phyloP scores from a whole-genome alignment of 2,329 filamentous ascomycete species.

The Myrmaecium sp. region DNA sequence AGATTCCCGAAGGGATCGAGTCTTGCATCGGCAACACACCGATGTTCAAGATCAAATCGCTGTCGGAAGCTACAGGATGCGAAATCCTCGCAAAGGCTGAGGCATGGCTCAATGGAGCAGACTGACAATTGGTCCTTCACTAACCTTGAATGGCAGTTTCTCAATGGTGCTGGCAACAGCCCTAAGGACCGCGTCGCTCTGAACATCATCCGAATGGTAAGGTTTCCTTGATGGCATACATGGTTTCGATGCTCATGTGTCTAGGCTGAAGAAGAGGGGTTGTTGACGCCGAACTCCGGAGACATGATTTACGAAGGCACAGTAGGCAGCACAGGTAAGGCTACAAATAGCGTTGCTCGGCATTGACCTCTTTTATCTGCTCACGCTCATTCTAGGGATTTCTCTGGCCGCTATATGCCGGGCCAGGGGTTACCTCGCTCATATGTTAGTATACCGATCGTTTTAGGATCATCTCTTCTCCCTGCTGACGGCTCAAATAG shows the following conservation, averaged over 20 bases:
- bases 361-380: too few relatives aligned
- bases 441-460: slow-evolving; percentile 45
- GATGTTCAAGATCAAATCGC: slow-evolving; percentile 66
- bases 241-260: background rate
- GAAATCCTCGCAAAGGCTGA: slow-evolving; percentile 88
- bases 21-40: slow-evolving; percentile 89
- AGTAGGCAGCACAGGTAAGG: slow-evolving; percentile 57
- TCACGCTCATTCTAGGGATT: slow-evolving; percentile 41
- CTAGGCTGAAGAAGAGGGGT: slow-evolving; percentile 58
- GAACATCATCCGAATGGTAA: slow-evolving; percentile 58
- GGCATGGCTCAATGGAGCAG: slow-evolving; percentile 17
- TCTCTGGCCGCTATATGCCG: slow-evolving; percentile 79
- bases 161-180: slow-evolving; percentile 86
- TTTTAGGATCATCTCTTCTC: slow-evolving; percentile 3
- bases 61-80: slow-evolving; percentile 76
- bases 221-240: slow-evolving; percentile 2
- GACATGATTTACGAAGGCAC: slow-evolving; percentile 97
- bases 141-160: slow-evolving; percentile 35
- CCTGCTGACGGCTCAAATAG: slow-evolving; percentile 20
- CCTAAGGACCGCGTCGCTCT: slow-evolving; percentile 92
- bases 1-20: slow-evolving; percentile 65
- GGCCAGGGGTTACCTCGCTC: slow-evolving; percentile 74
- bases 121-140: slow-evolving; percentile 1
- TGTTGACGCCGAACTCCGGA: slow-evolving; percentile 61
- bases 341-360: background rate